Percentiles rank a stretch among this genome's conserved stretches.
Conservation (phyloP, 2,329 filamentous ascomycete species). For the Colletotrichum costaricense region DNA sequence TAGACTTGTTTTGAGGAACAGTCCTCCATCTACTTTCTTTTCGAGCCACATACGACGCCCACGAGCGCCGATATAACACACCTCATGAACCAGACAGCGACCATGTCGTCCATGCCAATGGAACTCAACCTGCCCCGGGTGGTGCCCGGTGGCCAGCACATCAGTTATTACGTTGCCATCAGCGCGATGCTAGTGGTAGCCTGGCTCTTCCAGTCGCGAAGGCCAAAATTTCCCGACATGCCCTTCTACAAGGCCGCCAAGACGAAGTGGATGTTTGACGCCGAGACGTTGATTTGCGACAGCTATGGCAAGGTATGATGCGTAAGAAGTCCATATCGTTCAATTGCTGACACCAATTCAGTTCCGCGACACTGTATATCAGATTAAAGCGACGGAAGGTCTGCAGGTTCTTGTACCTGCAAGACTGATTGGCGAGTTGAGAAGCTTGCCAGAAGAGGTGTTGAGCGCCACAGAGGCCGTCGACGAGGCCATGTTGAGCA, state of each 20-base stretch:
- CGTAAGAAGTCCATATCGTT: too few relatives aligned
- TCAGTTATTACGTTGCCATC: slow-evolving; percentile 56
- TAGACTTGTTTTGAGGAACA: slow-evolving; percentile 17
- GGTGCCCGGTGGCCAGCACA: slow-evolving; percentile 43
- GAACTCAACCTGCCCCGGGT: slow-evolving; percentile 43
- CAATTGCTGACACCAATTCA: slow-evolving; percentile 36
- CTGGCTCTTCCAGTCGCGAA: slow-evolving; percentile 52
- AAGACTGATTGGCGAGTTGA: slow-evolving; percentile 57
- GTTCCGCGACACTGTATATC: slow-evolving; percentile 62
- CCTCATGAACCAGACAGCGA: slow-evolving; percentile 33
- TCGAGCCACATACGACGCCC: not conserved
- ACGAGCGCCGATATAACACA: not conserved
- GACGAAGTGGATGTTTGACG: slow-evolving; percentile 62
- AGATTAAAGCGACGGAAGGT: slow-evolving; percentile 63
- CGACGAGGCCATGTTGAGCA: slow-evolving; percentile 61
- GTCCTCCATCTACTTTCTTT: not conserved
- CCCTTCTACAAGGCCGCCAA: slow-evolving; percentile 62
- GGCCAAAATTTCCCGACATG: slow-evolving; percentile 47
- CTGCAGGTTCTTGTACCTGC: slow-evolving; percentile 59
- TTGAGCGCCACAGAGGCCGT: slow-evolving; percentile 61
- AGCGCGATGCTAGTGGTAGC: slow-evolving; percentile 48
- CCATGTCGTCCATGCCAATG: slow-evolving; percentile 37
- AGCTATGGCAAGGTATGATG: slow-evolving; percentile 59
- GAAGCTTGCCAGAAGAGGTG: slow-evolving; percentile 59
- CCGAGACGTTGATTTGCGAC: slow-evolving; percentile 58